Evolutionary conservation across 306 rosid species (phyloP).

Genomic region (Pyrus pyrifolia): DNA sequence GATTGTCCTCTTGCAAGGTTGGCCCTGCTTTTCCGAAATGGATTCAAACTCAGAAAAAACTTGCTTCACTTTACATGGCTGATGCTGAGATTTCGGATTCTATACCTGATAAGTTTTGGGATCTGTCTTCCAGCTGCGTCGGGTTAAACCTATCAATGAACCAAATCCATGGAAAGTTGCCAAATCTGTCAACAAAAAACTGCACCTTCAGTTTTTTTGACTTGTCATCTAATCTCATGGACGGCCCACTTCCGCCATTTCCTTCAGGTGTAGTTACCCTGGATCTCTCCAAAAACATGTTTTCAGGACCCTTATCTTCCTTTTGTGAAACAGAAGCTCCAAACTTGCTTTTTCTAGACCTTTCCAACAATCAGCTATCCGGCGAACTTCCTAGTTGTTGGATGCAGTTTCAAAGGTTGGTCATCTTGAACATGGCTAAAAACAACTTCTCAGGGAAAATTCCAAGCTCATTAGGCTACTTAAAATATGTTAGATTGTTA

Average conservation of each 20-base stretch:
- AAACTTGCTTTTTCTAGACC: background rate
- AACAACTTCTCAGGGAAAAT: slow-evolving; percentile 10
- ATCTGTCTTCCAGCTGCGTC: background rate
- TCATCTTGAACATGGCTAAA: background rate
- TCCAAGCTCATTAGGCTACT: slow-evolving; percentile 9
- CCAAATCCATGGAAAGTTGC: slow-evolving; percentile 14
- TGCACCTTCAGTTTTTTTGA: background rate
- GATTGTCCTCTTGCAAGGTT: background rate
- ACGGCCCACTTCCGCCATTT: slow-evolving; percentile 13
- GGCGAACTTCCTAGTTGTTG: slow-evolving; percentile 20
- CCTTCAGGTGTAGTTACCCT: background rate
- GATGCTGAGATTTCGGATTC: slow-evolving; percentile 6
- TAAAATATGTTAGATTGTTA: background rate
- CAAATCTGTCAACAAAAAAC: background rate
- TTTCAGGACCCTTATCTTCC: background rate
- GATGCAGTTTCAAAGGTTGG: background rate
- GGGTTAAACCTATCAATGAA: slow-evolving; percentile 12
- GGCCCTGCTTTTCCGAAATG: slow-evolving; percentile 40
- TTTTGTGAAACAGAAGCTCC: background rate
- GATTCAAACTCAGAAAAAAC: slow-evolving; percentile 21
- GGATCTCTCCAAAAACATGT: slow-evolving; percentile 8
- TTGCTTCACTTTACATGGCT: background rate
- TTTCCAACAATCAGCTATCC: slow-evolving; percentile 3
- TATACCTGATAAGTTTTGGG: slow-evolving; percentile 21
- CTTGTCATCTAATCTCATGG: slow-evolving; percentile 20